These are phyloP conservation scores for Aspergillus texensis DNA, from an alignment of 2,329 filamentous ascomycete species.

Conservation along the genomic window DNA sequence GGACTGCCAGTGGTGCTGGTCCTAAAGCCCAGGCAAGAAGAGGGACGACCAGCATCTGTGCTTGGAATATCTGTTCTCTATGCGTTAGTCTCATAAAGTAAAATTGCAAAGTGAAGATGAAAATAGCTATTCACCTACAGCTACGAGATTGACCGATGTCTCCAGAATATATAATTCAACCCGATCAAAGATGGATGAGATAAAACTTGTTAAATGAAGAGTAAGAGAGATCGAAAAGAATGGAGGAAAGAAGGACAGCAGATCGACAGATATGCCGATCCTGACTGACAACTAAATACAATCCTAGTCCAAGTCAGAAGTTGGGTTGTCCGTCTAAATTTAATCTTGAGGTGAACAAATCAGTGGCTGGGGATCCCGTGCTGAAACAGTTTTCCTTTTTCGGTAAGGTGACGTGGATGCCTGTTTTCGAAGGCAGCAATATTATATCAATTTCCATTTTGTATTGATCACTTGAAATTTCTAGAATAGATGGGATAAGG, in stretches of 20 bases:
- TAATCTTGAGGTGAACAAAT: not conserved
- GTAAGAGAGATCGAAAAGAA: not conserved
- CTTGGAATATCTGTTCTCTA: not conserved
- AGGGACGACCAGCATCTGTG: not conserved
- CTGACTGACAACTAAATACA: not conserved
- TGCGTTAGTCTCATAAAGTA: not conserved
- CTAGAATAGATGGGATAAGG: too few species aligned
- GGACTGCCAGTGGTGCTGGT: not conserved
- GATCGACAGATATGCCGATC: not conserved
- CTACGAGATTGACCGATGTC: not conserved
- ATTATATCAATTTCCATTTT: too few species aligned
- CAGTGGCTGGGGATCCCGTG: slow-evolving; percentile 1
- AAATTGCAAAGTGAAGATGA: not conserved
- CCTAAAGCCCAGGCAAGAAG: not conserved
- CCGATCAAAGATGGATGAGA: not conserved
- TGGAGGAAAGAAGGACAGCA: not conserved
- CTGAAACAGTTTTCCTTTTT: not conserved
- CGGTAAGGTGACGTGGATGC: not conserved
- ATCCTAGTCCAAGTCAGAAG: not conserved
- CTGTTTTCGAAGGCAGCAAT: not conserved
- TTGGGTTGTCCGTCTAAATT: not conserved
- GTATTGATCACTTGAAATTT: too few species aligned
- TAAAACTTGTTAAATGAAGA: not conserved
- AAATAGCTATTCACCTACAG: not conserved
- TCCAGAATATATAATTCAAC: not conserved